These are phyloP conservation scores for Iris macrosiphon DNA, from an alignment of 106 monocot species.

Conservation along the genomic window DNA sequence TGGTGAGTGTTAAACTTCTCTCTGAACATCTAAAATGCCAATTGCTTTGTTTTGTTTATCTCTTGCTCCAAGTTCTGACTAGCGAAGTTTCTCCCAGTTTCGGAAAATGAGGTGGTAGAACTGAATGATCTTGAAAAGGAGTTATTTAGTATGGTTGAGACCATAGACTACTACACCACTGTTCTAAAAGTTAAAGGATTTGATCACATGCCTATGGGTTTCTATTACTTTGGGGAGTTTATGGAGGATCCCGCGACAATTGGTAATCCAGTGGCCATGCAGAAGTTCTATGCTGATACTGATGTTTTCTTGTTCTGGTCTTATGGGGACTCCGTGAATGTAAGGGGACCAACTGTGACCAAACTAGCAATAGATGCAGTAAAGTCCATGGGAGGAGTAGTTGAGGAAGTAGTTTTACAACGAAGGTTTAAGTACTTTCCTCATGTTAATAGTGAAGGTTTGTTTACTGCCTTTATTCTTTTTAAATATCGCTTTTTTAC, in stretches of 20 bases:
- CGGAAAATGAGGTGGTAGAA: constrained; percentile 29
- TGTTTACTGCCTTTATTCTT: not conserved
- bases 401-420: constrained; percentile 39
- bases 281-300: constrained; percentile 44
- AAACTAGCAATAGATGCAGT: constrained; percentile 28
- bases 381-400: constrained; percentile 30
- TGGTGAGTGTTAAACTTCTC: constrained; percentile 5
- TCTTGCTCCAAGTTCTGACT: not conserved
- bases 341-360: constrained; percentile 28
- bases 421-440: constrained; percentile 47
- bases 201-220: constrained; percentile 35
- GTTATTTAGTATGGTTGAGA: constrained; percentile 37
- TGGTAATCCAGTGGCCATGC: constrained; percentile 54
- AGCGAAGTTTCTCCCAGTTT: constrained; percentile 9
- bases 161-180: constrained; percentile 50
- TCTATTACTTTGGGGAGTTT: constrained; percentile 52
- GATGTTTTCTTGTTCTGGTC: constrained; percentile 51
- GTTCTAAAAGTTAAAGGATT: constrained; percentile 41
- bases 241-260: constrained; percentile 48
- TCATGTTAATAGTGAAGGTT: constrained; percentile 46
- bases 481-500: not conserved
- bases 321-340: constrained; percentile 41
- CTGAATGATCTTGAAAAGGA: constrained; percentile 39
- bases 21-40: not conserved
- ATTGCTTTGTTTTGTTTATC: not conserved